Evolutionary conservation across 768 basidiomycete species (phyloP).

Genomic region (Suillus clintonianus): DNA sequence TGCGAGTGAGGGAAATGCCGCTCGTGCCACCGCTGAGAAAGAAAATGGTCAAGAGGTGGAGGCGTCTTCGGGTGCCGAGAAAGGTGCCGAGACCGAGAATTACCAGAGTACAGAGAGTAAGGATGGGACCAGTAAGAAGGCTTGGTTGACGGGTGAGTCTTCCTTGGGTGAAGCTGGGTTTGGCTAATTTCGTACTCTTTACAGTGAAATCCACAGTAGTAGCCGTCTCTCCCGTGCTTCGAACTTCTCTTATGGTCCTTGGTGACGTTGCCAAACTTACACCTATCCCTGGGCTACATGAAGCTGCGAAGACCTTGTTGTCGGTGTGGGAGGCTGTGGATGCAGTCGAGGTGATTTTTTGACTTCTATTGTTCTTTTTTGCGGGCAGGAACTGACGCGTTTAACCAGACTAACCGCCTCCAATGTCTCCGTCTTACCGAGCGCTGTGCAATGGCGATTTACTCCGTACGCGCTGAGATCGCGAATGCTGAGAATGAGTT

Average conservation of each 20-base stretch:
- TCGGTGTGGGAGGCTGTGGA: slow-evolving; percentile 67
- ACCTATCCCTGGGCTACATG: slow-evolving; percentile 57
- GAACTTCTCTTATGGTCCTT: not conserved
- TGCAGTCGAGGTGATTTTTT: slow-evolving; percentile 55
- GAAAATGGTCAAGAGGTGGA: not conserved
- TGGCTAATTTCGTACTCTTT: not conserved
- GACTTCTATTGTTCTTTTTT: not conserved
- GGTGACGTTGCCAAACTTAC: slow-evolving; percentile 37
- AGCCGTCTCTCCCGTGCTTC: not conserved
- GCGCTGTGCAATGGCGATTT: slow-evolving; percentile 67
- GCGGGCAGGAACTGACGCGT: not conserved
- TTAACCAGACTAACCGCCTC: slow-evolving; percentile 60
- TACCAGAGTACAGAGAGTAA: too few species aligned
- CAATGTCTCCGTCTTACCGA: slow-evolving; percentile 72
- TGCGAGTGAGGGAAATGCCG: slow-evolving; percentile 11
- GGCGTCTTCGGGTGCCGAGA: not conserved
- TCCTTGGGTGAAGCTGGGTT: not conserved
- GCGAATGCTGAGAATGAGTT: slow-evolving; percentile 47
- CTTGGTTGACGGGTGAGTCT: not conserved
- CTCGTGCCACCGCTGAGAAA: not conserved
- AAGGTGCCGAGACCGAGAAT: too few species aligned
- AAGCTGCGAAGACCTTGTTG: slow-evolving; percentile 53
- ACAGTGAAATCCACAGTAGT: not conserved
- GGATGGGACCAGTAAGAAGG: not conserved
- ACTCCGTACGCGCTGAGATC: slow-evolving; percentile 65